phyloP scores from a whole-genome alignment of 495 filamentous ascomycete species.

The Neohortaea acidophila region DNA sequence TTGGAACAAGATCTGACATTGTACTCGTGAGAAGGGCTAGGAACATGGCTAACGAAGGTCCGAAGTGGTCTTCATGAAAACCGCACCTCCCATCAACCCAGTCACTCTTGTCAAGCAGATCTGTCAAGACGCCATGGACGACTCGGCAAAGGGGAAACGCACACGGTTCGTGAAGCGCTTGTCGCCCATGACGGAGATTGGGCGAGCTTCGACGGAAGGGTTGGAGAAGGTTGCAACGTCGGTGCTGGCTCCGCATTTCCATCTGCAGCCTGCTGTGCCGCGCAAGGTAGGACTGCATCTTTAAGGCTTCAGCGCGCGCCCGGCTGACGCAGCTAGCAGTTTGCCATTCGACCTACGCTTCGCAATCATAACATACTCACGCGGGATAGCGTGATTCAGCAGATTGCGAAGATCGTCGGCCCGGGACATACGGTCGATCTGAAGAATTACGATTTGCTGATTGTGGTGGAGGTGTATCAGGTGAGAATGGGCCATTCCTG shows the following conservation, averaged over 20 bases:
- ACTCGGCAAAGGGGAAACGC: slow-evolving; percentile 37
- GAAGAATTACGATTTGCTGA: slow-evolving; percentile 62
- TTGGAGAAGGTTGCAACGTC: slow-evolving; percentile 53
- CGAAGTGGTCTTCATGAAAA: slow-evolving; percentile 55
- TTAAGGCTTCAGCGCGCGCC: not conserved
- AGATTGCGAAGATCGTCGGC: slow-evolving; percentile 54
- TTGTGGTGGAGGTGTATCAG: slow-evolving; percentile 80
- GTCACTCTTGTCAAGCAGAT: slow-evolving; percentile 63
- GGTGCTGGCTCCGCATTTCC: slow-evolving; percentile 62
- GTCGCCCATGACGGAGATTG: slow-evolving; percentile 61
- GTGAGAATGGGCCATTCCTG: slow-evolving; percentile 40
- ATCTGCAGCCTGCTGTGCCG: slow-evolving; percentile 18
- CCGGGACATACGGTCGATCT: slow-evolving; percentile 68
- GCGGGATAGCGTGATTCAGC: slow-evolving; percentile 61
- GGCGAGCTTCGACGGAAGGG: slow-evolving; percentile 64
- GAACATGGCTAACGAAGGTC: slow-evolving; percentile 1
- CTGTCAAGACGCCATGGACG: slow-evolving; percentile 43
- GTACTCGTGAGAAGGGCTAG: not conserved
- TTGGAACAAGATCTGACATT: too few species aligned
- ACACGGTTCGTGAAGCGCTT: slow-evolving; percentile 69
- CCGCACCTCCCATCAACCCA: slow-evolving; percentile 56
- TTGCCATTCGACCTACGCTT: slow-evolving; percentile 74
- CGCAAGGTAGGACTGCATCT: slow-evolving; percentile 8
- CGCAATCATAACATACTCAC: slow-evolving; percentile 64
- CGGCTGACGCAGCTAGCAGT: slow-evolving; percentile 35